Evolutionary conservation across 2,329 filamentous ascomycete genomes (phyloP).

Genomic region (Pseudocercospora vitis): DNA sequence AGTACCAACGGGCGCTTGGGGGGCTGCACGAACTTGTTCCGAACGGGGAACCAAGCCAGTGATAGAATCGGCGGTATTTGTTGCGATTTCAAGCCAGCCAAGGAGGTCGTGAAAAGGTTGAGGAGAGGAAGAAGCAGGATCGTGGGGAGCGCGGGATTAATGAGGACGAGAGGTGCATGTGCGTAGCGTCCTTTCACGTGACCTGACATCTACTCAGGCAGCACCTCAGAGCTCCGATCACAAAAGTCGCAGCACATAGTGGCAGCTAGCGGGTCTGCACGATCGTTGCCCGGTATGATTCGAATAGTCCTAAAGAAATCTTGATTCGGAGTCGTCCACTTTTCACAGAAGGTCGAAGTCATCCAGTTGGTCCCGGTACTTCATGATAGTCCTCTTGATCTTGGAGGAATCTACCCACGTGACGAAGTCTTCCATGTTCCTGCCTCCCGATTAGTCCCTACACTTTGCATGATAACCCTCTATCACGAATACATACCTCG

Average conservation of each 20-base stretch:
- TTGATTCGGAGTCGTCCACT: background rate
- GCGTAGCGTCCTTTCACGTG: background rate
- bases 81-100: background rate
- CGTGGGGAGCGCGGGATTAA: constrained; percentile 2
- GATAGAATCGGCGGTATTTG: background rate
- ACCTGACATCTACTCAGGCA: background rate
- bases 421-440: constrained; percentile 92
- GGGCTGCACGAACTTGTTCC: background rate
- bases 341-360: constrained; percentile 84
- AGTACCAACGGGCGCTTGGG: background rate
- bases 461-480: background rate
- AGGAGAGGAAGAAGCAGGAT: constrained; percentile 5
- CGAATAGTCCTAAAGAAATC: background rate
- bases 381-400: constrained; percentile 94
- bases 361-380: constrained; percentile 90
- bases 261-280: background rate
- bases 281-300: background rate
- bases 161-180: background rate
- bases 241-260: too few relatives aligned
- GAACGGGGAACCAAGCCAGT: background rate
- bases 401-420: constrained; percentile 96
- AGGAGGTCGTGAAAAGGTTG: constrained; percentile 4
- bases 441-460: constrained; percentile 23
- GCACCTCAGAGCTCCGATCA: too few relatives aligned
- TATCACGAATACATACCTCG: constrained; percentile 44